Evolutionary conservation across 257 asterid species (phyloP).

Genomic region (Solanum chiquidenum): DNA sequence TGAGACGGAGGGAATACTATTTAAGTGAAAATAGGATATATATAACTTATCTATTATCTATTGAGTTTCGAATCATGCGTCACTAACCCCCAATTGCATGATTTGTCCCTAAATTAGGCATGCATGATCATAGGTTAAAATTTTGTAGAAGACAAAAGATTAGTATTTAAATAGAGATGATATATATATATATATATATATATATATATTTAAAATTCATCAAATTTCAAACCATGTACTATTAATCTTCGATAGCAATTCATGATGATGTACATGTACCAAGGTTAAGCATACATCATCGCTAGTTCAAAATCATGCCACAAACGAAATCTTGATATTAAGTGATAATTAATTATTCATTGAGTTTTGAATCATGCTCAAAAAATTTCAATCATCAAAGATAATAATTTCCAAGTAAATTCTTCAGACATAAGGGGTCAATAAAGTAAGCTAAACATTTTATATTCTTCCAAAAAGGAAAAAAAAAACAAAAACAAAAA

Average conservation of each 20-base stretch:
- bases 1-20: too few species aligned
- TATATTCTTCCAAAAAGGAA: not conserved
- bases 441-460: not conserved
- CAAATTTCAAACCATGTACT: not conserved
- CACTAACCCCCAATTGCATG: accelerated
- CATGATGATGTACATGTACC: too few species aligned
- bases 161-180: not conserved
- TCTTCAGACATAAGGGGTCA: not conserved
- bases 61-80: accelerated
- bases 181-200: too few species aligned
- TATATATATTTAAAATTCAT: accelerated
- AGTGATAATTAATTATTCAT: not conserved
- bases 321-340: too few species aligned
- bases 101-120: not conserved
- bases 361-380: not conserved
- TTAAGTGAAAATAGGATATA: too few species aligned
- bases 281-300: too few species aligned
- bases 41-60: too few species aligned
- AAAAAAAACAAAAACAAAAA: not conserved
- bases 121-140: too few species aligned
- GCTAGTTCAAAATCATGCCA: not conserved
- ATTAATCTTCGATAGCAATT: too few species aligned
- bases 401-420: not conserved
- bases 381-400: not conserved
- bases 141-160: too few species aligned